Conservation (phyloP, 371 early-diverging fungal genomes). For the Coemansia sp. region DNA sequence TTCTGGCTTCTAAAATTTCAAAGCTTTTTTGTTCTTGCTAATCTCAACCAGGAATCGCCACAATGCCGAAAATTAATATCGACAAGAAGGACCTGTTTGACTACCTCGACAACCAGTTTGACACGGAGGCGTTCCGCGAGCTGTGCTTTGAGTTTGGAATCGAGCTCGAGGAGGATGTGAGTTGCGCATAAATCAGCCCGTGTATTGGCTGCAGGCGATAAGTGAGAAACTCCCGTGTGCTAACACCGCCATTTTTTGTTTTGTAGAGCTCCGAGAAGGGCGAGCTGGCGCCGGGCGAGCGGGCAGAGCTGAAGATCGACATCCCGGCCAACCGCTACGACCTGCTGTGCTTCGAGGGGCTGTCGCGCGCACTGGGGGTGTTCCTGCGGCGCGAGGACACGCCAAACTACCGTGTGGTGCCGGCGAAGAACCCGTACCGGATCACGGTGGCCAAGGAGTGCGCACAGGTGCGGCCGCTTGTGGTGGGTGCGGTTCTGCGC, state of each 20-base stretch:
- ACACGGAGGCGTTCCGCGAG: slow-evolving; percentile 72
- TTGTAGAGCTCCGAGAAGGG: slow-evolving; percentile 74
- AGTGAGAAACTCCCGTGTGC: too few species aligned
- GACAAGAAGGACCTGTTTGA: slow-evolving; percentile 87
- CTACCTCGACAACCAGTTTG: slow-evolving; percentile 76
- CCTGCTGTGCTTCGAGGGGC: slow-evolving; percentile 93
- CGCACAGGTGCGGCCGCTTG: slow-evolving; percentile 78
- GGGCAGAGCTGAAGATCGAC: slow-evolving; percentile 94
- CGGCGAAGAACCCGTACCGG: slow-evolving; percentile 25
- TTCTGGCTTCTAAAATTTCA: background rate
- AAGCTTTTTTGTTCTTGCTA: background rate
- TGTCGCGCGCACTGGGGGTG: slow-evolving; percentile 82
- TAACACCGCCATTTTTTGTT: background rate
- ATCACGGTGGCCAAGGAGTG: slow-evolving; percentile 56
- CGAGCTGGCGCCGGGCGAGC: slow-evolving; percentile 66
- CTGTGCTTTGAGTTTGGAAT: slow-evolving; percentile 99
- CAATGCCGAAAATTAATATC: slow-evolving; percentile 93
- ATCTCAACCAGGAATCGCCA: background rate
- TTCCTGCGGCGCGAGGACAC: slow-evolving; percentile 55
- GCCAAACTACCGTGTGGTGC: slow-evolving; percentile 36
- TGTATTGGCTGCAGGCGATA: background rate
- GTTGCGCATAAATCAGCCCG: slow-evolving; percentile 8
- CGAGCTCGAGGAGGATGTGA: slow-evolving; percentile 96
- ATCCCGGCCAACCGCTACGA: slow-evolving; percentile 99
- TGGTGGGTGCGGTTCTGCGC: slow-evolving; percentile 95